phyloP scores from a whole-genome alignment of 2,329 filamentous ascomycete genomes.

The Aspergillus tamarii region DNA sequence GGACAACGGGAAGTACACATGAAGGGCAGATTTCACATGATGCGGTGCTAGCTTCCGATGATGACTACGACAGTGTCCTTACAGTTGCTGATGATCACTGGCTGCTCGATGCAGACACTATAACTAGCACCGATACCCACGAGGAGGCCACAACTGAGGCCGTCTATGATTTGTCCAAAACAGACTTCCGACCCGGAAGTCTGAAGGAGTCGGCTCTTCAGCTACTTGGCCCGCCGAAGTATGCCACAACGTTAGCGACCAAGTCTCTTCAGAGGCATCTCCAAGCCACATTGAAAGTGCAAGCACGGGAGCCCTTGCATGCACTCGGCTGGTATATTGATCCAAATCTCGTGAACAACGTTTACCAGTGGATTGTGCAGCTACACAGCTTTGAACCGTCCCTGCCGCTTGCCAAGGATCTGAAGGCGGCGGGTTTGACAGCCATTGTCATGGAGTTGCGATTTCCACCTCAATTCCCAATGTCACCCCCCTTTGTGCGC shows the following conservation, averaged over 20 bases:
- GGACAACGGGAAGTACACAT: background rate
- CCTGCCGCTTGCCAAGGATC: constrained; percentile 74
- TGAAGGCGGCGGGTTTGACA: constrained; percentile 63
- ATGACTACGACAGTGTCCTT: constrained; percentile 50
- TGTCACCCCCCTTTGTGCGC: constrained; percentile 80
- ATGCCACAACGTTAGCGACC: constrained; percentile 65
- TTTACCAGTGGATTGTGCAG: constrained; percentile 92
- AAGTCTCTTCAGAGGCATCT: constrained; percentile 68
- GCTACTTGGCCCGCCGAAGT: constrained; percentile 66
- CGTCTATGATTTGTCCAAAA: constrained; percentile 34
- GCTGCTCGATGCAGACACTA: constrained; percentile 44
- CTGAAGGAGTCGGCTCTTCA: constrained; percentile 66
- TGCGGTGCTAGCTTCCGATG: constrained; percentile 25
- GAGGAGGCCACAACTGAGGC: constrained; percentile 7
- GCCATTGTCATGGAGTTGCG: constrained; percentile 81
- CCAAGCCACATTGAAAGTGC: constrained; percentile 64
- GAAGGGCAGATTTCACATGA: background rate
- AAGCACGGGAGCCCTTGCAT: constrained; percentile 62
- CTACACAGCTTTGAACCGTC: constrained; percentile 76
- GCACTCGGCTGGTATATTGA: constrained; percentile 86
- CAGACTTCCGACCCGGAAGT: constrained; percentile 68
- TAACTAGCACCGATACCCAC: constrained; percentile 18
- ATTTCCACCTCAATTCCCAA: constrained; percentile 75
- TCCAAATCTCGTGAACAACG: constrained; percentile 65
- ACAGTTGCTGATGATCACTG: constrained; percentile 54